Conservation (phyloP, 768 basidiomycete species). For the Pleurotus ostreatus region DNA sequence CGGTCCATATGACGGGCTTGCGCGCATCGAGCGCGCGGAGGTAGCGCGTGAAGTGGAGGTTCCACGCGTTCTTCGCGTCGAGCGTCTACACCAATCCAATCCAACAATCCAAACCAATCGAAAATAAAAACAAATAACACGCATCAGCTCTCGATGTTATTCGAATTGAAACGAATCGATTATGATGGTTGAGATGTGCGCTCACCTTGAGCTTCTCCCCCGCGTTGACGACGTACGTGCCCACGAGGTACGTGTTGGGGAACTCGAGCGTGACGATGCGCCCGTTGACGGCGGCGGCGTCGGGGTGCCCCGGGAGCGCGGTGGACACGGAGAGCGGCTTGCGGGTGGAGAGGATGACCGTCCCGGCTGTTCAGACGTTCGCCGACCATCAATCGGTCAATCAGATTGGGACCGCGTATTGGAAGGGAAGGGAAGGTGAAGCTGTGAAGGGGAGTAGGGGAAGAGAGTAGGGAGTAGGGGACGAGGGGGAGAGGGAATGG, state of each 20-base stretch:
- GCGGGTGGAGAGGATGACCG: conserved; percentile 74
- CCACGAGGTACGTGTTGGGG: conserved; percentile 60
- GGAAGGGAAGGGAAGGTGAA: too few relatives aligned
- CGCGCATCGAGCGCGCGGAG: conserved; percentile 69
- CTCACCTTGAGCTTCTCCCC: conserved; percentile 76
- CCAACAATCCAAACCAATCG: too few relatives aligned
- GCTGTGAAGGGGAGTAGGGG: too few relatives aligned
- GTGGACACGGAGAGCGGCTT: conserved; percentile 64
- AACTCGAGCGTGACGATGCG: conserved; percentile 85
- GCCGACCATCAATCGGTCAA: too few relatives aligned
- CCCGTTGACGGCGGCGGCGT: conserved; percentile 61
- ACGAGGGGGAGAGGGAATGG: too few relatives aligned
- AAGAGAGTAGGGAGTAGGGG: too few relatives aligned
- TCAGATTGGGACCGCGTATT: neutral
- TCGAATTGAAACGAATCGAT: too few relatives aligned
- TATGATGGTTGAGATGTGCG: too few relatives aligned
- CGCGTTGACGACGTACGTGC: conserved; percentile 84
- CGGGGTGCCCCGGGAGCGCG: conserved; percentile 73
- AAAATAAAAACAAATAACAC: too few relatives aligned
- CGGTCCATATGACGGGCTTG: conserved; percentile 87
- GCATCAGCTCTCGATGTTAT: too few relatives aligned
- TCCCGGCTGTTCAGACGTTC: conserved; percentile 56
- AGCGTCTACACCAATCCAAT: conserved; percentile 50
- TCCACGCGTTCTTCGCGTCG: conserved; percentile 76
- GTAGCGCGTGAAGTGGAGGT: conserved; percentile 67